Evolutionary conservation across 495 filamentous ascomycete genomes (phyloP).

Genomic region (Aspergillus bertholletiae): DNA sequence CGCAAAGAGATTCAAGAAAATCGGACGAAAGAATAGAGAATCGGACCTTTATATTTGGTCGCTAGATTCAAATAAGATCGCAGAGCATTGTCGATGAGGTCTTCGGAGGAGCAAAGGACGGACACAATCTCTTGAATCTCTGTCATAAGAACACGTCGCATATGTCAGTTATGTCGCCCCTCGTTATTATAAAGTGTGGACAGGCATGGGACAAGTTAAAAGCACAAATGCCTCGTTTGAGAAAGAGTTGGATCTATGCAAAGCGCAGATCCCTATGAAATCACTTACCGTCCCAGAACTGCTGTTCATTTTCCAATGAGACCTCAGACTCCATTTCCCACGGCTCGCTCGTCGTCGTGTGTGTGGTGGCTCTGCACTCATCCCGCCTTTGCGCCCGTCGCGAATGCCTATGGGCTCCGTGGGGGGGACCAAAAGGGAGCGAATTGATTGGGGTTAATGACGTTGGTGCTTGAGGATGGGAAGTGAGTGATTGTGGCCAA

Average conservation of each 20-base stretch:
- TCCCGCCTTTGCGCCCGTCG: slow-evolving; percentile 32
- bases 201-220: not conserved
- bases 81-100: slow-evolving; percentile 80
- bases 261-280: not conserved
- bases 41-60: slow-evolving; percentile 65
- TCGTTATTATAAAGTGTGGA: too few relatives aligned
- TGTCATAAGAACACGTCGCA: slow-evolving; percentile 30
- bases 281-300: slow-evolving; percentile 85
- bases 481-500: slow-evolving; percentile 8
- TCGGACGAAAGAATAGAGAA: not conserved
- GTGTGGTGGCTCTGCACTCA: slow-evolving; percentile 35
- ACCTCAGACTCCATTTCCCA: slow-evolving; percentile 56
- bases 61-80: slow-evolving; percentile 80
- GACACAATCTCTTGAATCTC: slow-evolving; percentile 81
- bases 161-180: not conserved
- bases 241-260: too few relatives aligned
- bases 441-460: not conserved
- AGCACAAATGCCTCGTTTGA: not conserved
- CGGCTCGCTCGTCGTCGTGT: slow-evolving; percentile 37
- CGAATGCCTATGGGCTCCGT: slow-evolving; percentile 10
- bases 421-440: slow-evolving; percentile 1
- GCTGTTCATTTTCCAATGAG: slow-evolving; percentile 77
- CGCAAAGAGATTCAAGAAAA: not conserved
- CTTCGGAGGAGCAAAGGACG: slow-evolving; percentile 66
- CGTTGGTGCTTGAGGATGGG: not conserved